Evolutionary conservation across 257 asterid species (phyloP).

Genomic region (Lycium barbarum): DNA sequence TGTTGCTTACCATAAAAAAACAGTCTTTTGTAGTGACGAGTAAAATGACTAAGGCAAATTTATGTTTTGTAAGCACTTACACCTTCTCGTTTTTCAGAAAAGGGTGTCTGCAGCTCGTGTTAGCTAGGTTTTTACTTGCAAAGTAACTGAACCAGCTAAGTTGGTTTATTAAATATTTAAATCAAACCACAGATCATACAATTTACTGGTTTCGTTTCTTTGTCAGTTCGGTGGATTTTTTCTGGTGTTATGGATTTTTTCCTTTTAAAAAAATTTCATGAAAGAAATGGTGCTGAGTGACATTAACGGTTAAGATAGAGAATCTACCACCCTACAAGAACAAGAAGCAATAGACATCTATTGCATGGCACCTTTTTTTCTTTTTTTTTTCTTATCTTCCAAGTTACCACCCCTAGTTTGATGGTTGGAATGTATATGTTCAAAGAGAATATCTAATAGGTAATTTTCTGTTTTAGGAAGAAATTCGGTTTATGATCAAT

Average conservation of each 20-base stretch:
- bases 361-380: background rate
- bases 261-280: background rate
- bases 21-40: background rate
- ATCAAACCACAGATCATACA: constrained; percentile 16
- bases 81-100: background rate
- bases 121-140: background rate
- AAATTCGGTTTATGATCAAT: constrained; percentile 93
- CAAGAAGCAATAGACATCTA: too few species aligned
- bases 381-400: background rate
- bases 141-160: background rate
- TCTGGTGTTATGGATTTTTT: too few species aligned
- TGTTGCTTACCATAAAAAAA: background rate
- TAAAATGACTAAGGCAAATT: background rate
- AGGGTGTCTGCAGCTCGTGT: background rate
- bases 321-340: too few species aligned
- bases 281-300: too few species aligned
- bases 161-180: background rate
- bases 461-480: constrained; percentile 53
- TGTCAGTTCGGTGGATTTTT: too few species aligned
- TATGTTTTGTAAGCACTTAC: background rate
- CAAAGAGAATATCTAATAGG: background rate
- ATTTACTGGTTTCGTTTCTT: background rate
- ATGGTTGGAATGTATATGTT: background rate
- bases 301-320: too few species aligned
- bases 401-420: background rate